A percentile compares a stretch with the other conserved stretches of the same genome.
These are phyloP conservation scores for Lactuca saligna DNA, from an alignment of 129 eudicot genomes.

Conservation along the genomic window DNA sequence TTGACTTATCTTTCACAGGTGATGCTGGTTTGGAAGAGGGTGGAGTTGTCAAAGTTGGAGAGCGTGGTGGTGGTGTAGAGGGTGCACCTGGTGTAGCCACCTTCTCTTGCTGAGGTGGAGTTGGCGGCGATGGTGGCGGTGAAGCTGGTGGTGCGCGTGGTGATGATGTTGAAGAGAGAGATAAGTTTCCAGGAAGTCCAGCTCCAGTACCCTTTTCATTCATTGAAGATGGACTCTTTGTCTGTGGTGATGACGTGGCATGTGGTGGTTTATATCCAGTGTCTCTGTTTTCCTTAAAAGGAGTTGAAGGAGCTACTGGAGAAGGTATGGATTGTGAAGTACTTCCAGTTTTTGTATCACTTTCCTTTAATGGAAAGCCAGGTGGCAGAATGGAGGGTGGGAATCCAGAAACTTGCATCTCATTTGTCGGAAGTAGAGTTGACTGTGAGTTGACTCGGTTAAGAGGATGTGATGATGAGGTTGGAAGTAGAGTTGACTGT, in stretches of 20 bases:
- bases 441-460: neutral
- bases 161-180: conserved; percentile 19
- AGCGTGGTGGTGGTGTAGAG: conserved; percentile 25
- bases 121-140: conserved; percentile 57
- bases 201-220: conserved; percentile 14
- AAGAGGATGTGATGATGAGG: neutral
- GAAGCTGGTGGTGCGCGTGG: conserved; percentile 32
- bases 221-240: conserved; percentile 19
- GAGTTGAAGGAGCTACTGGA: conserved; percentile 25
- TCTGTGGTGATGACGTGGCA: conserved; percentile 14
- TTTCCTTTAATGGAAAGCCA: conserved; percentile 17
- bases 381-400: conserved; percentile 29
- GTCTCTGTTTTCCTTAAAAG: conserved; percentile 26
- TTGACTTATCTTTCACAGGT: conserved; percentile 9
- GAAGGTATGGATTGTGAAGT: conserved; percentile 24
- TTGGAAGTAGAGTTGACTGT: conserved; percentile 3
- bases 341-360: conserved; percentile 7
- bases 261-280: conserved; percentile 15
- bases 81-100: conserved; percentile 19
- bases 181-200: conserved; percentile 12
- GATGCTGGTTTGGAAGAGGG: conserved; percentile 27
- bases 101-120: conserved; percentile 42
- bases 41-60: conserved; percentile 30
- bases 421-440: neutral
- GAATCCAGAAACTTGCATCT: conserved; percentile 4